Percentiles rank a stretch among this genome's conserved stretches.
These are phyloP conservation scores for Yamadazyma sp. DNA, from an alignment of 1,139 yeast species.

Conservation along the genomic window DNA sequence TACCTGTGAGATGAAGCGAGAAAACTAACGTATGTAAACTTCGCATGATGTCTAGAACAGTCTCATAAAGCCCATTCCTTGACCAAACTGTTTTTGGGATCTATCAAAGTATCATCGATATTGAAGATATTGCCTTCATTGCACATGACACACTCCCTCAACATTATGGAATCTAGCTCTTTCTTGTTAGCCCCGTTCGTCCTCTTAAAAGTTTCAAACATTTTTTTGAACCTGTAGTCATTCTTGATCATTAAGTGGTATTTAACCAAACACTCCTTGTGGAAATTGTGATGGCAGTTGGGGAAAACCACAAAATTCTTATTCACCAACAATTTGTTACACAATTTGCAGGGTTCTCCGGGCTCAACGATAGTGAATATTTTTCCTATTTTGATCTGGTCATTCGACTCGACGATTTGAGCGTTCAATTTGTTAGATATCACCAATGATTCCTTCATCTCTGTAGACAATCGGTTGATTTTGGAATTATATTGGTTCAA, in stretches of 20 bases:
- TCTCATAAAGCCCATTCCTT: conserved; percentile 26
- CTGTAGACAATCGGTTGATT: conserved; percentile 63
- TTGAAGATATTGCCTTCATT: conserved; percentile 71
- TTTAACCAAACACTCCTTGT: conserved; percentile 78
- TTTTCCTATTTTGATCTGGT: conserved; percentile 39
- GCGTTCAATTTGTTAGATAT: conserved; percentile 62
- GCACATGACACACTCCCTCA: conserved; percentile 76
- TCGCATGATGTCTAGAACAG: too few species aligned
- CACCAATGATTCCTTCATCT: conserved; percentile 72
- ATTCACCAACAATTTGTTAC: conserved; percentile 65
- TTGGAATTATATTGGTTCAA: conserved; percentile 69
- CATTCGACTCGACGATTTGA: conserved; percentile 54
- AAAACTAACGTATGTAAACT: too few species aligned
- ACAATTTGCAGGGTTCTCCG: conserved; percentile 77
- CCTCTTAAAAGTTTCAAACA: conserved; percentile 56
- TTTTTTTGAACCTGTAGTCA: conserved; percentile 66
- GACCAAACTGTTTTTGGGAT: conserved; percentile 21
- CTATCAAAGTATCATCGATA: conserved; percentile 54
- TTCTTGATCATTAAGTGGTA: conserved; percentile 57
- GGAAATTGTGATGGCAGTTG: conserved; percentile 83
- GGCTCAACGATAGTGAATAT: conserved; percentile 62
- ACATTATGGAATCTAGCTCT: conserved; percentile 61
- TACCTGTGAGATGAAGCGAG: too few species aligned
- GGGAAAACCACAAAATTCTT: conserved; percentile 83
- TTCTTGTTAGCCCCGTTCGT: conserved; percentile 28